Percentiles rank a stretch among this genome's conserved stretches.
Evolutionary conservation across 352 stramenopile species (phyloP).

Genomic region (Phytopythium chamaehyphon): DNA sequence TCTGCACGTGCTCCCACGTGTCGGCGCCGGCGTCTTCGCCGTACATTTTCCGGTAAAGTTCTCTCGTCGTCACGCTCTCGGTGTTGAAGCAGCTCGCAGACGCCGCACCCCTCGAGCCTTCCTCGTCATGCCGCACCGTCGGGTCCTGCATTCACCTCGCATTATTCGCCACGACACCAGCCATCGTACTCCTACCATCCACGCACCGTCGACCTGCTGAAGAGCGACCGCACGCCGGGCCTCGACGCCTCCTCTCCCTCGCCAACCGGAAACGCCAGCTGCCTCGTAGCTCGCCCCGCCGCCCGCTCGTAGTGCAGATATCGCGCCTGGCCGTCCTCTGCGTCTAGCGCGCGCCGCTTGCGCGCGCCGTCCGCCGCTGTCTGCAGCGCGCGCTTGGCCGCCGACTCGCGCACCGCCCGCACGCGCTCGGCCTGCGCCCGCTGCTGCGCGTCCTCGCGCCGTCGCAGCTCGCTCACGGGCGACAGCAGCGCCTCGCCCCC

Average conservation of each 20-base stretch:
- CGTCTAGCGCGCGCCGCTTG: neutral
- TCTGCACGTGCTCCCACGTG: slow-evolving; percentile 2
- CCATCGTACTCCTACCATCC: neutral
- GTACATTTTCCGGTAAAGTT: slow-evolving; percentile 3
- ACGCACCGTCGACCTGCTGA: neutral
- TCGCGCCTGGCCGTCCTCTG: neutral
- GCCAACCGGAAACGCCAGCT: slow-evolving; percentile 1
- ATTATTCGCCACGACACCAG: neutral
- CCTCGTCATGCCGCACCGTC: slow-evolving; percentile 7
- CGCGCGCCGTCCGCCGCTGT: neutral
- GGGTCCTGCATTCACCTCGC: slow-evolving; percentile 1
- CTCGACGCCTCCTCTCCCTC: neutral
- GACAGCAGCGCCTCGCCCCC: slow-evolving; percentile 7
- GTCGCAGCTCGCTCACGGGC: slow-evolving; percentile 7
- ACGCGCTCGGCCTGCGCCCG: slow-evolving; percentile 1
- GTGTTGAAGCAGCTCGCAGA: neutral
- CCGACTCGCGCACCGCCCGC: neutral
- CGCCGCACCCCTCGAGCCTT: neutral
- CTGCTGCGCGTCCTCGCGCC: neutral
- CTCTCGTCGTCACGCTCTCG: slow-evolving; percentile 1
- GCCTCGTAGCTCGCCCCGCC: neutral
- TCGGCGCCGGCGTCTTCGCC: neutral
- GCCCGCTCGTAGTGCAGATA: neutral
- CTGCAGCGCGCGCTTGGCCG: neutral
- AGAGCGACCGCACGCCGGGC: neutral